Percentiles rank a stretch among this genome's conserved stretches.
Conservation (phyloP, 331 rosid species). For the Pyracantha coccinea region DNA sequence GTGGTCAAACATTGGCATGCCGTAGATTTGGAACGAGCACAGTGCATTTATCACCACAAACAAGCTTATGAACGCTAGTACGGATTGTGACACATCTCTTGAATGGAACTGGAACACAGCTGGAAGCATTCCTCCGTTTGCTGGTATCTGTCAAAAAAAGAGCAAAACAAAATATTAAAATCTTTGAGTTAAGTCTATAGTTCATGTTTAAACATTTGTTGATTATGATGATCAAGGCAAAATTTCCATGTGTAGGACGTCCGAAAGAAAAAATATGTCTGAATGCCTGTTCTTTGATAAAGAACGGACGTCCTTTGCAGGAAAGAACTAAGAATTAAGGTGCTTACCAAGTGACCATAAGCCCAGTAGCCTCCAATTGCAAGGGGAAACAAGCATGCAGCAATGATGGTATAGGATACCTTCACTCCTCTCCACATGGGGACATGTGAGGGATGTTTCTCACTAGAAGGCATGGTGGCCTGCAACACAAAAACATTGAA, state of each 20-base stretch:
- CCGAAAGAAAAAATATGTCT: too few relatives aligned
- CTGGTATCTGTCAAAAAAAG: constrained; percentile 39
- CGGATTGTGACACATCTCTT: constrained; percentile 46
- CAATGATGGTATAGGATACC: constrained; percentile 56
- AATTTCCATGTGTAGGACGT: too few relatives aligned
- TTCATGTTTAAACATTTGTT: not conserved
- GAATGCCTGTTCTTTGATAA: too few relatives aligned
- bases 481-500: constrained; percentile 12
- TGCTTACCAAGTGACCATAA: constrained; percentile 58
- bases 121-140: constrained; percentile 50
- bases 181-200: not conserved
- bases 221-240: not conserved
- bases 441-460: constrained; percentile 75
- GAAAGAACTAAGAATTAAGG: not conserved
- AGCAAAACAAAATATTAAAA: not conserved
- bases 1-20: constrained; percentile 83
- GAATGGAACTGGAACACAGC: constrained; percentile 55
- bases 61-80: constrained; percentile 48
- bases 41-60: constrained; percentile 68
- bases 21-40: constrained; percentile 82
- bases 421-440: constrained; percentile 92
- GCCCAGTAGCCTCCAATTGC: constrained; percentile 96
- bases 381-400: constrained; percentile 63
- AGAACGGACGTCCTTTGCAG: too few relatives aligned
- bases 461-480: constrained; percentile 92